Percentiles rank a stretch among this genome's conserved stretches.
phyloP scores from a whole-genome alignment of 768 basidiomycete species.

The Russula emetica region DNA sequence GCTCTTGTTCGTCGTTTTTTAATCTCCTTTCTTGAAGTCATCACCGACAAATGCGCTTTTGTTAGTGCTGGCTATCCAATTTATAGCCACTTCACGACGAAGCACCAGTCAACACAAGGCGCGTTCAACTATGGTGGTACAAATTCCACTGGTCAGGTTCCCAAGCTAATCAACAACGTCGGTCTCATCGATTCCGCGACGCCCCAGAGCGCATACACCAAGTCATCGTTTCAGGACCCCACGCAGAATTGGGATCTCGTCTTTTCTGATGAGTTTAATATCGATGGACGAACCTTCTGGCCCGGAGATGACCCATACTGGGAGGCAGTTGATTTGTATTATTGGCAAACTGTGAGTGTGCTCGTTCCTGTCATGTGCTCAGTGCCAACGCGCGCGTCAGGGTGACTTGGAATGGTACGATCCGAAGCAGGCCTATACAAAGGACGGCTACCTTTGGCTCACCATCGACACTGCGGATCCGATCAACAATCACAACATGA shows the following conservation, averaged over 20 bases:
- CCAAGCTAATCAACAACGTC: constrained; percentile 31
- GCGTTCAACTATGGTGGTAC: constrained; percentile 74
- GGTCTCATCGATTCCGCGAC: constrained; percentile 40
- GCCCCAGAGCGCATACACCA: constrained; percentile 33
- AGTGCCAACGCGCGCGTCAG: constrained; percentile 9
- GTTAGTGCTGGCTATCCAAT: constrained; percentile 44
- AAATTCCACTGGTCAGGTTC: constrained; percentile 65
- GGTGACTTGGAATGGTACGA: constrained; percentile 57
- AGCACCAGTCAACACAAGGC: constrained; percentile 40
- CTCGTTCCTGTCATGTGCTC: background rate
- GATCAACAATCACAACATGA: constrained; percentile 43
- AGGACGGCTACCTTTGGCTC: constrained; percentile 47
- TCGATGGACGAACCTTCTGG: constrained; percentile 42
- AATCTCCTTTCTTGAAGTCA: background rate
- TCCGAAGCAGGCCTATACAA: constrained; percentile 49
- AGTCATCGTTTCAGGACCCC: constrained; percentile 32
- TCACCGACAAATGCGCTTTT: background rate
- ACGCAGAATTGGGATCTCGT: constrained; percentile 38
- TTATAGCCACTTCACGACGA: constrained; percentile 43
- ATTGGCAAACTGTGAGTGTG: constrained; percentile 53
- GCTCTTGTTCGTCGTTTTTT: constrained; percentile 49
- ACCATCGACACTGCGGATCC: constrained; percentile 40
- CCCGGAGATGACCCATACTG: constrained; percentile 45
- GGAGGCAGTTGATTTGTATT: constrained; percentile 39
- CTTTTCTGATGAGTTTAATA: constrained; percentile 46